Evolutionary conservation across 2,329 filamentous ascomycete genomes (phyloP).

Genomic region (Acephala macrosclerotiorum): DNA sequence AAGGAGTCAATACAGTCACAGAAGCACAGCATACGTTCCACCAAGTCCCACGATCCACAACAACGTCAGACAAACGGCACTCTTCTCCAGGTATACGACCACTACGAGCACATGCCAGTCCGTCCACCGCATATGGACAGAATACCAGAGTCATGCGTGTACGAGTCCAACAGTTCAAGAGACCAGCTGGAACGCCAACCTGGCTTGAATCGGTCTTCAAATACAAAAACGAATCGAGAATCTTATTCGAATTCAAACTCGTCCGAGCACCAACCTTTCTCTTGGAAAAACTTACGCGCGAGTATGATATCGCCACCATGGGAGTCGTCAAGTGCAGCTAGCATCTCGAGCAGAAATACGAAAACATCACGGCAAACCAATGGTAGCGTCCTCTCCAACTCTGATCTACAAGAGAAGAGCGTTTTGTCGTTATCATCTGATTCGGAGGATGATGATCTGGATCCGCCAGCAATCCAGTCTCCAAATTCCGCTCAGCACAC

Average conservation of each 20-base stretch:
- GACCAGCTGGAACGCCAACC: background rate
- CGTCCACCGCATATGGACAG: constrained; percentile 34
- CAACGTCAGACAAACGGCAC: constrained; percentile 26
- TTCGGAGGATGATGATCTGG: constrained; percentile 39
- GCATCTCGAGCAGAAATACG: constrained; percentile 43
- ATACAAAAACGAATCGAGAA: constrained; percentile 8
- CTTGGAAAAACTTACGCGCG: constrained; percentile 40
- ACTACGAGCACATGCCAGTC: constrained; percentile 37
- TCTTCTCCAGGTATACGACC: constrained; percentile 36
- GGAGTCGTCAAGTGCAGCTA: constrained; percentile 40
- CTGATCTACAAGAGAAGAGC: constrained; percentile 42
- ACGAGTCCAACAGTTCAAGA: constrained; percentile 15
- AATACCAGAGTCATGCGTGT: constrained; percentile 38
- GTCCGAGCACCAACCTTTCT: constrained; percentile 31
- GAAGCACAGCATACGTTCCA: constrained; percentile 35
- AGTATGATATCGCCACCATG: constrained; percentile 32
- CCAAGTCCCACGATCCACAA: constrained; percentile 30
- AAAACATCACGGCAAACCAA: constrained; percentile 41
- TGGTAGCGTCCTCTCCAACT: constrained; percentile 39
- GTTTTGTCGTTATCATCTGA: constrained; percentile 45
- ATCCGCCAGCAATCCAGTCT: constrained; percentile 27
- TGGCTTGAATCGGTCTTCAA: background rate
- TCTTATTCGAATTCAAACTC: constrained; percentile 10
- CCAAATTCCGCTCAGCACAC: background rate
- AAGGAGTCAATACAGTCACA: constrained; percentile 41